Base-by-base conservation (phyloP, 176 grass and related monocot species). In the Rhipidocladum racemiflorum region DNA sequence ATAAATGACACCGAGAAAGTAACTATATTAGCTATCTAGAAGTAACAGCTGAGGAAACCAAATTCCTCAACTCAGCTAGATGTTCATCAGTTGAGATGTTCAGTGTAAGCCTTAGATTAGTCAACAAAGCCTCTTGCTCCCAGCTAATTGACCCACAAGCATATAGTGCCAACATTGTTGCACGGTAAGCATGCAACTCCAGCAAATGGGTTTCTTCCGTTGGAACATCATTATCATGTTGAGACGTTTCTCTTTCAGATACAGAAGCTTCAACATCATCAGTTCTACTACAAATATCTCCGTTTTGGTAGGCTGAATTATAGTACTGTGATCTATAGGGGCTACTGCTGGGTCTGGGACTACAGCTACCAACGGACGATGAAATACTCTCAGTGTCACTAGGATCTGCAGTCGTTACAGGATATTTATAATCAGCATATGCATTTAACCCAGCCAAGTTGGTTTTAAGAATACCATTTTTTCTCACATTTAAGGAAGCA, bases 31-130 rank as follows among this genome's bases (percentile, higher is more conserved):
- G 72, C 64, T 89, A 81, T 68, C 87, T 87, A 72, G 77, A 81
- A 87, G 70, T 59, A 87, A 81, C 61, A 67, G 70, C 70, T 46
- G 87, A 84, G 76, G 80, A 62, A 81, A 83, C 66, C 74, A 96
- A 75, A 78, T 83, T 85, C 86, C 80, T 92, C 78, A 96, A 65
- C 86, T 88, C 90, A 64, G 80, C 83, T 87, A 84, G 76, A 85
- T 92, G 88, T 83, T 96, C 90, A 77, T 96, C 93, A 83, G 59
- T 87, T 78, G 93, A 96, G 39, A 96, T 93, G 81, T 96, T 96
- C 85, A 96, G 20, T 43, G 76, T 84, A 86, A 89, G 77, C 70
- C 93, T 91, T 77, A 96, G 76, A 81, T 96, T 90, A 85, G 93
- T 90, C 83, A 96, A 64, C 72, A 96, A 81, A 65, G 90, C 76